Evolutionary conservation across 192 early-diverging fungal species (phyloP).

Genomic region (Rhizoclosmatium sp.): DNA sequence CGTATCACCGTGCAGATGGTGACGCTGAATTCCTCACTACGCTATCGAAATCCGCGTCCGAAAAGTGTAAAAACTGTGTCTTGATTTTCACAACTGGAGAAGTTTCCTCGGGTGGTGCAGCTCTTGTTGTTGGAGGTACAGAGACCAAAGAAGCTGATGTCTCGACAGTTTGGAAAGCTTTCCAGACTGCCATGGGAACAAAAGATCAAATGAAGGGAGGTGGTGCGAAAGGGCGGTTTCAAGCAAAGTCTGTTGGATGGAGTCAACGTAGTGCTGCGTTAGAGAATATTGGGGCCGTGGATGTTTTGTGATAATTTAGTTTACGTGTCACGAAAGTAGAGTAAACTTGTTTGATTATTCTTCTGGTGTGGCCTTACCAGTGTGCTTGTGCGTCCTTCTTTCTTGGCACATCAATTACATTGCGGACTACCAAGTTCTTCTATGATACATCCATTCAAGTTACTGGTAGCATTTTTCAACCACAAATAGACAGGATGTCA

Average conservation of each 20-base stretch:
- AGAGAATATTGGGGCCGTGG: conserved; percentile 6
- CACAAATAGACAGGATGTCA: too few relatives aligned
- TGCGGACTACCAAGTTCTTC: too few relatives aligned
- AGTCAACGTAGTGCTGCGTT: background rate
- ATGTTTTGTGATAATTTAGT: background rate
- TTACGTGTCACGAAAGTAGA: too few relatives aligned
- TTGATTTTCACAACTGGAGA: conserved; percentile 12
- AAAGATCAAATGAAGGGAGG: conserved; percentile 13
- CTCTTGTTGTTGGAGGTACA: conserved; percentile 6
- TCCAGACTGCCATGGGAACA: background rate
- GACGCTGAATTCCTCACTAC: conserved; percentile 25
- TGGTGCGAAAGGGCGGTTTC: conserved; percentile 6
- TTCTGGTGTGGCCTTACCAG: too few relatives aligned
- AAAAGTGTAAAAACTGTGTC: background rate
- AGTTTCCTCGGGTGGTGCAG: conserved; percentile 1
- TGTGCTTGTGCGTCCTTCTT: too few relatives aligned
- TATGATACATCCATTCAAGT: too few relatives aligned
- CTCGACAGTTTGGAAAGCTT: conserved; percentile 14
- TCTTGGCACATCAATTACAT: too few relatives aligned
- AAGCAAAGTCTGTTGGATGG: conserved; percentile 25
- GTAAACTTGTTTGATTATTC: too few relatives aligned
- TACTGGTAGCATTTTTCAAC: too few relatives aligned
- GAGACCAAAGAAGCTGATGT: background rate
- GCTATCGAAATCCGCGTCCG: conserved; percentile 3
- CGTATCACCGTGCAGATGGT: conserved; percentile 21